Percentiles rank a stretch among this genome's conserved stretches.
phyloP scores from a whole-genome alignment of 2,329 filamentous ascomycete genomes.

The Teratosphaeriaceae sp. region DNA sequence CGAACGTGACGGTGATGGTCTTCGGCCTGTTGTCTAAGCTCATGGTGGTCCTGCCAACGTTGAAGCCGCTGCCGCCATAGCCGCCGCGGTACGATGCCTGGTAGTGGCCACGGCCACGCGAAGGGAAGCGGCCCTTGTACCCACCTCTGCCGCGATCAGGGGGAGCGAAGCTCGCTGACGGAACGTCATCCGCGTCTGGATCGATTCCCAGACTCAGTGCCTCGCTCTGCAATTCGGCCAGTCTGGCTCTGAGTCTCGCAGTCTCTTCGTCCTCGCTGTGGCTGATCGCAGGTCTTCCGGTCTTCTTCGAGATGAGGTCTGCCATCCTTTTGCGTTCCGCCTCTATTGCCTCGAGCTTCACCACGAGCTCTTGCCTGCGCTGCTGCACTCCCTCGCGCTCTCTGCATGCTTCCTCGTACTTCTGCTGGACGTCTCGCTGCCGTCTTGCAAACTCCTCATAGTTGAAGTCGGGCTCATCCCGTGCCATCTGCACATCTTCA shows the following conservation, averaged over 20 bases:
- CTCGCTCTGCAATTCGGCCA: conserved; percentile 67
- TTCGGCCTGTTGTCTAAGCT: conserved; percentile 72
- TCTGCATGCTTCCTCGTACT: conserved; percentile 57
- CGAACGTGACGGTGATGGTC: conserved; percentile 52
- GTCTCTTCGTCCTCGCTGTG: conserved; percentile 44
- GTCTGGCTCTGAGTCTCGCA: conserved; percentile 60
- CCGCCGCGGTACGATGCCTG: conserved; percentile 41
- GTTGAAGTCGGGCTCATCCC: conserved; percentile 53
- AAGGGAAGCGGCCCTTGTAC: conserved; percentile 16
- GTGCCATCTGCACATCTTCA: background rate
- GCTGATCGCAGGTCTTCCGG: conserved; percentile 28
- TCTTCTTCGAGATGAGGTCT: conserved; percentile 55
- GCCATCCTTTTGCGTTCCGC: conserved; percentile 58
- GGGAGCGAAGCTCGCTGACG: conserved; percentile 19
- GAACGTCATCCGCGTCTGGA: conserved; percentile 45
- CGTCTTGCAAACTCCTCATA: conserved; percentile 61
- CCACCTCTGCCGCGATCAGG: conserved; percentile 5
- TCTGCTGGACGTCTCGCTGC: conserved; percentile 66
- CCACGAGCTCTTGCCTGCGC: conserved; percentile 58
- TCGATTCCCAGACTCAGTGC: conserved; percentile 64
- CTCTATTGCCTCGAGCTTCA: conserved; percentile 56
- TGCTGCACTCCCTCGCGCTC: conserved; percentile 58
- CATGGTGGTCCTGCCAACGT: conserved; percentile 44
- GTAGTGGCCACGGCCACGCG: conserved; percentile 31
- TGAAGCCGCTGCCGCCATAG: conserved; percentile 36